Conservation (phyloP, 2,329 filamentous ascomycete species). For the Exserohilum turcica region DNA sequence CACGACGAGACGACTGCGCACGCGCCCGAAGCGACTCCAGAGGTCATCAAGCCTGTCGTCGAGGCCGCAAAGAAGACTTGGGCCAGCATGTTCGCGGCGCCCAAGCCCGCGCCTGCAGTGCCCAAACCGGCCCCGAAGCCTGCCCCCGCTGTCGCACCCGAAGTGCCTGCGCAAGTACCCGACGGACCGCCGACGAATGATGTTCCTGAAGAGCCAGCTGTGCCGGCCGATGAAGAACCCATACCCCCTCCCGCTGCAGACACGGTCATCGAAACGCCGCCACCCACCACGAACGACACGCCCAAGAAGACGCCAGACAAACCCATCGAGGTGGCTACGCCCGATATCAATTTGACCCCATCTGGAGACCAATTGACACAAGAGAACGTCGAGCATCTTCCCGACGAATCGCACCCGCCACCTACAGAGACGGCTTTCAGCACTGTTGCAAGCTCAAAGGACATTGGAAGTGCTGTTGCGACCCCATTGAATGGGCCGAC, state of each 20-base stretch:
- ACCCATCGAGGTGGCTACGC: constrained; percentile 56
- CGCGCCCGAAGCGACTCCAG: constrained; percentile 22
- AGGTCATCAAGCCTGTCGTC: constrained; percentile 24
- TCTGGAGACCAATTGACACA: constrained; percentile 85
- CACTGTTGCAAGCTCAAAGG: constrained; percentile 85
- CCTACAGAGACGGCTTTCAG: constrained; percentile 84
- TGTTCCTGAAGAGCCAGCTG: constrained; percentile 45
- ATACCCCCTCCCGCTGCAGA: constrained; percentile 45
- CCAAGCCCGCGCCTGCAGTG: constrained; percentile 53
- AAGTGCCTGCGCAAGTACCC: constrained; percentile 40
- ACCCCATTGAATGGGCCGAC: constrained; percentile 63
- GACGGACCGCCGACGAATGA: constrained; percentile 49
- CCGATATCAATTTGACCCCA: constrained; percentile 62
- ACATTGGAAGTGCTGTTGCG: constrained; percentile 62
- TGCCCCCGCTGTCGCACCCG: constrained; percentile 44
- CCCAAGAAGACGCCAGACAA: constrained; percentile 43
- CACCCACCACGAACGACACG: constrained; percentile 33
- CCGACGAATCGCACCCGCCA: constrained; percentile 76
- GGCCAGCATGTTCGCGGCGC: constrained; percentile 60
- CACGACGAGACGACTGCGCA: constrained; percentile 28
- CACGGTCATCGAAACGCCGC: constrained; percentile 44
- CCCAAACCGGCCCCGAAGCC: constrained; percentile 45
- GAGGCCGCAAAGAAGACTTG: constrained; percentile 56
- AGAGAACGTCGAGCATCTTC: constrained; percentile 89
- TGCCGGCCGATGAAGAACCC: constrained; percentile 49